Evolutionary conservation across 805 yeast species (phyloP), one percentile per base, ranked within the genome.

Genomic region (Wilhelminamyces savonicus): DNA sequence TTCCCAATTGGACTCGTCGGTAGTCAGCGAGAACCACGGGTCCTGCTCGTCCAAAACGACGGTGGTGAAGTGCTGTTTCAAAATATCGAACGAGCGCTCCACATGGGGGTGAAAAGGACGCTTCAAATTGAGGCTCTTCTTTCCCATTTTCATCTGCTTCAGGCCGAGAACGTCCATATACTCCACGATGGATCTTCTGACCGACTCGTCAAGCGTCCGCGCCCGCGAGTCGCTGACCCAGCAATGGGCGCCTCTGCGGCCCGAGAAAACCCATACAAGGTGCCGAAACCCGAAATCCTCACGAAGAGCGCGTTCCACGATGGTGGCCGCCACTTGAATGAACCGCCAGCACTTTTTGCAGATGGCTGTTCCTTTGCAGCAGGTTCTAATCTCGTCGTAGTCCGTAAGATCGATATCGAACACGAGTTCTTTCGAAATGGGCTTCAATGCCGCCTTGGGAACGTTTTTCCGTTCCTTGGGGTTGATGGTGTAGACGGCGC

Each of bases 201-300:
- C 74, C 4, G 63, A 46, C 52, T 92, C 97, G 39, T 75, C 82
- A 37, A 92, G 56, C 2, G 53, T 46, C 33, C 97, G 63, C 1
- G 97, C 96, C 27, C 88, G 63, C 32, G 71, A 58, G 52, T 92
- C 98, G 56, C 95, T 83, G 15, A 92, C 71, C 98, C 98, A 92
- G 48, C 97, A 94, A 67, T 92, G 98, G 11, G 94, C 95, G 56
- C 98, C 98, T 72, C 98, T 83, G 67, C 98, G 82, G 27, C 98
- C 98, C 1, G 96, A 86, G 50, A 85, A 92, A 4, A 90, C 95
- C 97, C 97, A 92, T 28, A 92, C 66, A 50, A 86, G 65, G 54
- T 85, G 79, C 36, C 76, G 62, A 54, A 84, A 88, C 1, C 96
- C 97, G 56, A 92, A 92, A 55, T 90, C 97, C 29, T 85, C 86